phyloP scores from a whole-genome alignment of 1,284 basidiomycete genomes.

The Moniliella sp. region DNA sequence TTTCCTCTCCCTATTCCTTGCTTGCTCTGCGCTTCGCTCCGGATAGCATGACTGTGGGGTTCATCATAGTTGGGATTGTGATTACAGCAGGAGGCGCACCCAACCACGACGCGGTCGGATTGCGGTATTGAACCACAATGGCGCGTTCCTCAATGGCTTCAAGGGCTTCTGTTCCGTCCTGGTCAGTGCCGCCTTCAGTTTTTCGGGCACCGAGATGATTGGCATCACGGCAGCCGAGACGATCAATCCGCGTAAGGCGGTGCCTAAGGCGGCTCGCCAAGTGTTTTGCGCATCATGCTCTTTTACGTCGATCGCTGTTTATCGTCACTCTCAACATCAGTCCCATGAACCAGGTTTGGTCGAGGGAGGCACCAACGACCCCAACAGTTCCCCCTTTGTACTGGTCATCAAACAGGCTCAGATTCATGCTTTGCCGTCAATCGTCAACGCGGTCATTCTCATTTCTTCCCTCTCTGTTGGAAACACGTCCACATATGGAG shows the following conservation, averaged over 20 bases:
- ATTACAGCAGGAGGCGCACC: conserved; percentile 27
- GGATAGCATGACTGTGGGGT: too few species aligned
- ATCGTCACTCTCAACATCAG: conserved; percentile 26
- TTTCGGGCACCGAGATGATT: conserved; percentile 39
- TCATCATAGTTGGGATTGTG: conserved; percentile 28
- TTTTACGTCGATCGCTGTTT: conserved; percentile 34
- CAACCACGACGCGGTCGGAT: conserved; percentile 14
- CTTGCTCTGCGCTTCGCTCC: too few species aligned
- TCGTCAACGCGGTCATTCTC: conserved; percentile 38
- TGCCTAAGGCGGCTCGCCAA: conserved; percentile 39
- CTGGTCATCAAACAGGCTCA: conserved; percentile 36
- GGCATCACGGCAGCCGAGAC: conserved; percentile 48
- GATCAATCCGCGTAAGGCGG: conserved; percentile 36
- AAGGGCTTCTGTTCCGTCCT: conserved; percentile 28
- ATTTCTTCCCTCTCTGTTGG: conserved; percentile 35
- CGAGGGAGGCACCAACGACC: conserved; percentile 10
- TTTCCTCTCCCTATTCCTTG: conserved; percentile 21
- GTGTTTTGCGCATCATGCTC: conserved; percentile 15
- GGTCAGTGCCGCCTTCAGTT: conserved; percentile 26
- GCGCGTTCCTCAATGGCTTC: conserved; percentile 28
- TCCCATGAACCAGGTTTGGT: conserved; percentile 36
- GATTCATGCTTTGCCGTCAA: conserved; percentile 36
- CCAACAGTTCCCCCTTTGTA: conserved; percentile 38
- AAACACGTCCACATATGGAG: conserved; percentile 34
- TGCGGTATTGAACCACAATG: conserved; percentile 13